Evolutionary conservation across 2,329 filamentous ascomycete species (phyloP).

Genomic region (Neonectria hederae): DNA sequence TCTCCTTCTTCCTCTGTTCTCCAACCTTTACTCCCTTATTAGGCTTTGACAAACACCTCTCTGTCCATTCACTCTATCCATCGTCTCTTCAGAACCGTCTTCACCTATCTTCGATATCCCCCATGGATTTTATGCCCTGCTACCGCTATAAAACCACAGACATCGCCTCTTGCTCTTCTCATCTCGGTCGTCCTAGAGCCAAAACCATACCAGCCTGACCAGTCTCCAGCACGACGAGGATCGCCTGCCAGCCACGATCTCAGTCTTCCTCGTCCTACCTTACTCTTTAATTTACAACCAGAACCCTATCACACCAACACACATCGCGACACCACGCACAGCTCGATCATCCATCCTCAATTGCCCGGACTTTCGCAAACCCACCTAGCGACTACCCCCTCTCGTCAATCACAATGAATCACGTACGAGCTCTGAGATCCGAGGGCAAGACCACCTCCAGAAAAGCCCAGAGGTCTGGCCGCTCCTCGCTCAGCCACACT

Average conservation of each 20-base stretch:
- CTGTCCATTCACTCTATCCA: constrained; percentile 8
- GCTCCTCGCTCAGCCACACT: constrained; percentile 66
- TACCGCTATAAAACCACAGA: constrained; percentile 34
- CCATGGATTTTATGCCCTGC: constrained; percentile 41
- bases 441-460: constrained; percentile 77
- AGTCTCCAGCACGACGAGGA: constrained; percentile 31
- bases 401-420: constrained; percentile 60
- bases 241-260: constrained; percentile 34
- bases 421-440: constrained; percentile 71
- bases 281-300: neutral
- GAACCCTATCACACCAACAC: neutral
- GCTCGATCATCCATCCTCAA: neutral
- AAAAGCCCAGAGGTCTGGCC: constrained; percentile 70
- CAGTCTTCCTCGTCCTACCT: constrained; percentile 38
- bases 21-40: neutral
- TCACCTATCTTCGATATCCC: constrained; percentile 26
- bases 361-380: neutral
- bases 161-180: constrained; percentile 30
- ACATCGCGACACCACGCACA: neutral
- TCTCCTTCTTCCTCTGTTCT: constrained; percentile 1
- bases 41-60: constrained; percentile 21
- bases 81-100: neutral
- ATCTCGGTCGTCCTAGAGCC: constrained; percentile 34
- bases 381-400: constrained; percentile 3
- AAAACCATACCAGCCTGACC: constrained; percentile 38